Base-by-base conservation (phyloP, 2,329 filamentous ascomycete species). In the Chaetomiaceae sp. region DNA sequence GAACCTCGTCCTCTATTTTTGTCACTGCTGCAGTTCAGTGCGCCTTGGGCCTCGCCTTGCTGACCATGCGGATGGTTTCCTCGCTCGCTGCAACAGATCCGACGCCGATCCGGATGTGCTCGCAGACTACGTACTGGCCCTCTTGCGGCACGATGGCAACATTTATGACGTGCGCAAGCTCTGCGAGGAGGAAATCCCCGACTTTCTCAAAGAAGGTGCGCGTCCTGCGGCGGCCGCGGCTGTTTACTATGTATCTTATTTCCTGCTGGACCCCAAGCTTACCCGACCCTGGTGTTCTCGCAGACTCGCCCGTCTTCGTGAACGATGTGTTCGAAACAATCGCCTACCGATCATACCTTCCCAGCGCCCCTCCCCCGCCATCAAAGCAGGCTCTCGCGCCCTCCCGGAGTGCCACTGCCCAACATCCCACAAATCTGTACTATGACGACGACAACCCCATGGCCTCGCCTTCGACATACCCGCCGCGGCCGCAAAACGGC, bases 61-160 rank as follows among this genome's bases (percentile, higher is more conserved):
- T 55, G 41, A 54, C 50, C n/a, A n/a, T n/a, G n/a, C n/a, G n/a
- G n/a, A n/a, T n/a, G n/a, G n/a, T 25, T 20, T 29, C 37, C 29
- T n/a, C 21, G 2, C 13, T 14, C 16, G n/a, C 16, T 43, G 27
- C 47, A 56, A 44, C 58, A 89, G 87, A 48, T 89, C 86, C 25
- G 87, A 91, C 64, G 87, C 87, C 46, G 89, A 94, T 66, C 81
- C 85, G 29, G 88, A 90, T 64, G 87, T 92, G 5, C 82, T 94
- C 3, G 88, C 87, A 42, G 89, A 94, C 62, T 94, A 91, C 66
- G 85, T 92, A n/a, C 76, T 91, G 56, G 88, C 87, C 6, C 78
- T 94, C 18, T 72, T 92, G 41, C 80, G 81, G 50, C 84, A 87
- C 56, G 86, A 90, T 59, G 85, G 85, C 56, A 76, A 82, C 46